Conservation (phyloP, 331 rosid species). For the Quercus lobata region DNA sequence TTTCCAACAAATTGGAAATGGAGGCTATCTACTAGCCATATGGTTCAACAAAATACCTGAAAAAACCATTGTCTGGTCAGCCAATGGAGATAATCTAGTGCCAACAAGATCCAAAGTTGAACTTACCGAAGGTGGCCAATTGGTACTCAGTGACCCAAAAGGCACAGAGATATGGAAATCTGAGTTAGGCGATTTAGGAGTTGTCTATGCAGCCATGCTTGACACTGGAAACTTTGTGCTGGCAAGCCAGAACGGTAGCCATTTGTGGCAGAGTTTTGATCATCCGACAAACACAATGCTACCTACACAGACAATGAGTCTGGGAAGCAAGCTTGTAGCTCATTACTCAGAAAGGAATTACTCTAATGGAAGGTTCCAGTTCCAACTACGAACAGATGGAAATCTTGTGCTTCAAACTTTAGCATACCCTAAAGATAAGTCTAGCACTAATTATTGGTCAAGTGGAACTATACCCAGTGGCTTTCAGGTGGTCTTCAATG, state of each 20-base stretch:
- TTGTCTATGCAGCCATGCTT: conserved; percentile 14
- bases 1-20: not conserved
- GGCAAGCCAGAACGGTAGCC: not conserved
- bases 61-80: conserved; percentile 18
- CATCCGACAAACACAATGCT: not conserved
- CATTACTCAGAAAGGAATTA: not conserved
- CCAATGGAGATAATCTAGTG: conserved; percentile 8
- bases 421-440: not conserved
- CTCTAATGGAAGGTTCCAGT: conserved; percentile 5
- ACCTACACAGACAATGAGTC: not conserved
- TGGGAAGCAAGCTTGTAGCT: not conserved
- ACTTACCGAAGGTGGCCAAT: conserved; percentile 8
- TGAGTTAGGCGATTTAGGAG: not conserved
- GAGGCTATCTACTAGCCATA: not conserved
- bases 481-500: not conserved
- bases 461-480: not conserved
- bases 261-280: conserved; percentile 5
- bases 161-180: not conserved
- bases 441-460: not conserved
- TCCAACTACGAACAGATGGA: not conserved
- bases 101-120: conserved; percentile 11
- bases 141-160: not conserved
- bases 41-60: not conserved
- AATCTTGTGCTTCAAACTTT: conserved; percentile 7
- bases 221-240: conserved; percentile 17